A percentile compares a stretch with the other conserved stretches of the same genome.
These are phyloP conservation scores for Aspergillus sclerotioniger DNA, from an alignment of 495 filamentous ascomycete species.

Conservation along the genomic window DNA sequence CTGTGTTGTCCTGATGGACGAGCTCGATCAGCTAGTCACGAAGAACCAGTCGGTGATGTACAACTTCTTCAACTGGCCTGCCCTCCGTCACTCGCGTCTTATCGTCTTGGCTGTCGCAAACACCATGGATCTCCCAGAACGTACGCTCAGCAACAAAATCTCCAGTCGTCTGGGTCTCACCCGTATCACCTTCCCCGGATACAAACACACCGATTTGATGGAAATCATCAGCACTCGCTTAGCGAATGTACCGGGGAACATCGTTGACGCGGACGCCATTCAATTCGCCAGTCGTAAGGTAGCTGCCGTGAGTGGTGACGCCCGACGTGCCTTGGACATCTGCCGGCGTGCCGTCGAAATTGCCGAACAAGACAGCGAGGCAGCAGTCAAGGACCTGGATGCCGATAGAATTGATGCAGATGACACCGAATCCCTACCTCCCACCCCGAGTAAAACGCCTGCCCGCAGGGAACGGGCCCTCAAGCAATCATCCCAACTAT, in stretches of 20 bases:
- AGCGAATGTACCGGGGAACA: conserved; percentile 78
- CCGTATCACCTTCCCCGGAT: conserved; percentile 94
- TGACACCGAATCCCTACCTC: conserved; percentile 36
- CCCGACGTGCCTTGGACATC: conserved; percentile 88
- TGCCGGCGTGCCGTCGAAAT: conserved; percentile 95
- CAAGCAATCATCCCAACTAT: conserved; percentile 14
- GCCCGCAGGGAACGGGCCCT: conserved; percentile 32
- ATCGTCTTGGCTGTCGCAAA: conserved; percentile 98
- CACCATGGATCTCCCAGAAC: conserved; percentile 97
- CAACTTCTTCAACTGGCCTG: conserved; percentile 99
- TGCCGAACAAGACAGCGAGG: conserved; percentile 69
- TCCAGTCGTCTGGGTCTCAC: conserved; percentile 85
- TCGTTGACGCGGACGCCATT: conserved; percentile 89
- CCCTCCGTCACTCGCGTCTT: conserved; percentile 80
- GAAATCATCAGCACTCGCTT: conserved; percentile 90
- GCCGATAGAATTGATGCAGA: conserved; percentile 20
- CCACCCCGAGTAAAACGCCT: conserved; percentile 47
- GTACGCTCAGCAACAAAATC: conserved; percentile 97
- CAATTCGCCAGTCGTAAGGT: conserved; percentile 98
- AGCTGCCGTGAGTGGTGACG: conserved; percentile 92
- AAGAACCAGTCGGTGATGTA: conserved; percentile 99
- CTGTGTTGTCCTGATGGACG: conserved; percentile 98
- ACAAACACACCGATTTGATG: conserved; percentile 97
- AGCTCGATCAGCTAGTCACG: conserved; percentile 96
- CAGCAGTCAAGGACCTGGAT: conserved; percentile 22